A percentile compares a stretch with the other conserved stretches of the same genome.
Evolutionary conservation across 768 basidiomycete genomes (phyloP).

Genomic region (Leucocoprinus sp.): DNA sequence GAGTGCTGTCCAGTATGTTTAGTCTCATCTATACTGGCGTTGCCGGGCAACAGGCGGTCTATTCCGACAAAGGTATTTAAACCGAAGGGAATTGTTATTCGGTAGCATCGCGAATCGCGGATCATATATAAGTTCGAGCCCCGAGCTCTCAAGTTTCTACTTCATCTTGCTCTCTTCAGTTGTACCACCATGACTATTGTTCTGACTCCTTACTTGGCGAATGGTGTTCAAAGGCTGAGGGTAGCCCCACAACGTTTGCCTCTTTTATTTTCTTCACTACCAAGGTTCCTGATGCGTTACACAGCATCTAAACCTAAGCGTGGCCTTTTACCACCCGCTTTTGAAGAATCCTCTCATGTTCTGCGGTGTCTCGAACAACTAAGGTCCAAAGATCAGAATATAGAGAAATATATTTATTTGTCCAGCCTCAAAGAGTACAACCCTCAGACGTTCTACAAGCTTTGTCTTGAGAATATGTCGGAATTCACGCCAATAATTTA

Average conservation of each 20-base stretch:
- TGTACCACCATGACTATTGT: constrained; percentile 42
- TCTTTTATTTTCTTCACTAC: constrained; percentile 3
- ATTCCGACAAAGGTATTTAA: neutral
- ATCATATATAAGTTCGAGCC: constrained; percentile 2
- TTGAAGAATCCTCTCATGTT: constrained; percentile 44
- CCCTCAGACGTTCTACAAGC: constrained; percentile 66
- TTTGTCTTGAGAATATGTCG: constrained; percentile 64
- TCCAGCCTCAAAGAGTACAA: constrained; percentile 67
- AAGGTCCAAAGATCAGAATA: constrained; percentile 60
- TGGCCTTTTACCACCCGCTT: constrained; percentile 55
- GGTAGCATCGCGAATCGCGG: neutral
- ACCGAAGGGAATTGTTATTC: constrained; percentile 4
- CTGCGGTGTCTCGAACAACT: constrained; percentile 61
- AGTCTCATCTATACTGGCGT: neutral
- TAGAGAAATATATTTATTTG: constrained; percentile 86
- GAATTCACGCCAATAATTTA: constrained; percentile 79
- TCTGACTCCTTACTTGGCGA: constrained; percentile 64
- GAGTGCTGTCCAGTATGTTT: neutral
- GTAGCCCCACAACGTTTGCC: constrained; percentile 47
- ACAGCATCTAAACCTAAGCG: constrained; percentile 37
- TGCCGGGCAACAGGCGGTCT: constrained; percentile 6
- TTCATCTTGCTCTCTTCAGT: constrained; percentile 3
- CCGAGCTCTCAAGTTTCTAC: constrained; percentile 12
- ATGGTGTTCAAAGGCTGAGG: constrained; percentile 67
- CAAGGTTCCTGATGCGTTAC: constrained; percentile 11